Conservation (phyloP, 257 asterid genomes). For the Primulina tabacum region DNA sequence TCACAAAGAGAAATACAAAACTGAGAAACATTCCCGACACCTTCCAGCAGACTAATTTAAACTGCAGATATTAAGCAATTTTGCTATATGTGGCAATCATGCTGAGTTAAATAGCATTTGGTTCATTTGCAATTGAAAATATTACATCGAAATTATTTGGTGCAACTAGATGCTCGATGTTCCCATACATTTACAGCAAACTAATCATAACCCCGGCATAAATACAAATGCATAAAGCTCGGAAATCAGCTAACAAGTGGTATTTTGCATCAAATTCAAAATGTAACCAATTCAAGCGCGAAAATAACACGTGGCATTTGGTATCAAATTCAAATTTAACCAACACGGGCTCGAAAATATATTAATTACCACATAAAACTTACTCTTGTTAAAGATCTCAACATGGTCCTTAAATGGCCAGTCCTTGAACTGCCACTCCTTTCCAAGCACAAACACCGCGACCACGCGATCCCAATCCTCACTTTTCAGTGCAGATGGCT, state of each 20-base stretch:
- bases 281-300: slow-evolving; percentile 17
- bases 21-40: not conserved
- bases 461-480: slow-evolving; percentile 99
- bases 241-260: not conserved
- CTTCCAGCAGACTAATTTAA: too few species aligned
- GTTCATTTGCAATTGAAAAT: not conserved
- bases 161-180: not conserved
- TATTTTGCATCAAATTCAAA: not conserved
- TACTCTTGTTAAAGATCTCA: slow-evolving; percentile 88
- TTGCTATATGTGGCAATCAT: not conserved
- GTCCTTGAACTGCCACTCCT: slow-evolving; percentile 99
- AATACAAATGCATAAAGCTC: not conserved
- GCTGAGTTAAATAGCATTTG: not conserved
- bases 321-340: slow-evolving; percentile 1
- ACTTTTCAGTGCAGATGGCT: slow-evolving; percentile 79
- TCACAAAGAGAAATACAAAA: not conserved
- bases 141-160: not conserved
- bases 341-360: not conserved
- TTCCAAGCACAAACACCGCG: slow-evolving; percentile 95
- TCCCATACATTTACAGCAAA: not conserved
- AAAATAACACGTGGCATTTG: not conserved
- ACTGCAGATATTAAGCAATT: not conserved
- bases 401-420: slow-evolving; percentile 99
- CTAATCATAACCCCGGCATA: not conserved
- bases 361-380: slow-evolving; percentile 27